Conservation (phyloP, 2,329 filamentous ascomycete species). For the Cytospora leucostoma region DNA sequence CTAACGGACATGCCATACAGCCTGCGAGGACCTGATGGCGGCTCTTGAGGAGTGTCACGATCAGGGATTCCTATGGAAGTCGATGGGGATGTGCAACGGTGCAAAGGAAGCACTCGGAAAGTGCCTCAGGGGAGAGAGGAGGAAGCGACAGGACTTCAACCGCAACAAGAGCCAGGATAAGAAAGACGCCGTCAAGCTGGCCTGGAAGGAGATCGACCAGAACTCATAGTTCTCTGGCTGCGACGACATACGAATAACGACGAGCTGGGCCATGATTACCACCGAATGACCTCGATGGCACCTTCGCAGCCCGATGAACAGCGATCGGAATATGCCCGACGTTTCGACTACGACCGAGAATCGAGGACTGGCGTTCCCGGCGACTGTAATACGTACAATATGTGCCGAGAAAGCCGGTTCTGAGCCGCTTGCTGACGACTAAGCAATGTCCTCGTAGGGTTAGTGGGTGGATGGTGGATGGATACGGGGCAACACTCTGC, state of each 20-base stretch:
- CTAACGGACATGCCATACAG: constrained; percentile 48
- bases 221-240: constrained; percentile 56
- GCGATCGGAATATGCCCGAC: not conserved
- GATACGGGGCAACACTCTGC: not conserved
- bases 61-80: constrained; percentile 88
- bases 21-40: constrained; percentile 91
- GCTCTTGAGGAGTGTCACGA: constrained; percentile 96
- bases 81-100: constrained; percentile 85
- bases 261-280: not conserved
- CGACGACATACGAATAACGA: not conserved
- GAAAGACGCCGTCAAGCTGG: constrained; percentile 71
- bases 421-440: not conserved
- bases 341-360: not conserved
- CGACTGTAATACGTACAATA: not conserved
- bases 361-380: not conserved
- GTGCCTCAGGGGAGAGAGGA: constrained; percentile 79
- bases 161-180: constrained; percentile 69
- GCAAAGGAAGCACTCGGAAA: constrained; percentile 81
- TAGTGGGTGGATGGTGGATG: not conserved
- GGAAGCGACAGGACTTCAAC: constrained; percentile 77
- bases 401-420: not conserved
- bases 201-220: constrained; percentile 77
- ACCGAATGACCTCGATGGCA: not conserved
- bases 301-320: not conserved
- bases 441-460: not conserved